These are phyloP conservation scores for Penicillium tannophilum DNA, from an alignment of 495 filamentous ascomycete genomes.

Conservation along the genomic window DNA sequence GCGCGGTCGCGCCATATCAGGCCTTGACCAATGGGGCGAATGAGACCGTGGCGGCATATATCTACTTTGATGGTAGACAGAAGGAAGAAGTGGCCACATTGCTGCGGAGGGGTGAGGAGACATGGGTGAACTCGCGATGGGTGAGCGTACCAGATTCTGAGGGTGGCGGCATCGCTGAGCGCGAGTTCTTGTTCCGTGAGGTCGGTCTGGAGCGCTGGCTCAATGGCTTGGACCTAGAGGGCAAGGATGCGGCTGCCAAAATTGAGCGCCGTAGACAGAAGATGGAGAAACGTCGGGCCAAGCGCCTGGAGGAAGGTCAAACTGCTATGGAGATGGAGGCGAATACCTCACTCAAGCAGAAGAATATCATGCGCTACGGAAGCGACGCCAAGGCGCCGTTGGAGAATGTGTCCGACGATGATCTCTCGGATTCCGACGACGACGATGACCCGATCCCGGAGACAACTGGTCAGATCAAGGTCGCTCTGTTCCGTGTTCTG, in stretches of 20 bases:
- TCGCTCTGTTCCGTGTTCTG: conserved; percentile 92
- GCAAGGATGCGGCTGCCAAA: conserved; percentile 83
- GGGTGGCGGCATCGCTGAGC: conserved; percentile 90
- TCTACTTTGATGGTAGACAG: conserved; percentile 93
- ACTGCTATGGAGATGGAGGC: conserved; percentile 56
- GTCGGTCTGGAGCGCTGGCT: conserved; percentile 95
- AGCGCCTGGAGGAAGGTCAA: conserved; percentile 56
- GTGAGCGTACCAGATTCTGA: conserved; percentile 90
- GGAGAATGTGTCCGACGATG: conserved; percentile 69
- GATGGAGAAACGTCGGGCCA: conserved; percentile 80
- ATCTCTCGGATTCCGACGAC: conserved; percentile 76
- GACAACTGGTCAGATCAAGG: conserved; percentile 96
- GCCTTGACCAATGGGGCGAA: conserved; percentile 86
- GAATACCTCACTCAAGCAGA: conserved; percentile 44
- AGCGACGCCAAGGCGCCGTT: conserved; percentile 71
- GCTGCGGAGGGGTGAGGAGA: conserved; percentile 90
- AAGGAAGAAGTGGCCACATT: conserved; percentile 98
- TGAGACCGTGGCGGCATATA: conserved; percentile 97
- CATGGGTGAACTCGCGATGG: conserved; percentile 98
- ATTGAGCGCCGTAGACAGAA: conserved; percentile 84
- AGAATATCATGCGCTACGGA: conserved; percentile 75
- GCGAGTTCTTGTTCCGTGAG: conserved; percentile 96
- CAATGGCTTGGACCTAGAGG: conserved; percentile 89
- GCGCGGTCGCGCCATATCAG: conserved; percentile 78
- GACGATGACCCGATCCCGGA: conserved; percentile 85